A percentile compares a stretch with the other conserved stretches of the same genome.
Evolutionary conservation across 768 basidiomycete genomes (phyloP).

Genomic region (Tricholoma furcatifolium): DNA sequence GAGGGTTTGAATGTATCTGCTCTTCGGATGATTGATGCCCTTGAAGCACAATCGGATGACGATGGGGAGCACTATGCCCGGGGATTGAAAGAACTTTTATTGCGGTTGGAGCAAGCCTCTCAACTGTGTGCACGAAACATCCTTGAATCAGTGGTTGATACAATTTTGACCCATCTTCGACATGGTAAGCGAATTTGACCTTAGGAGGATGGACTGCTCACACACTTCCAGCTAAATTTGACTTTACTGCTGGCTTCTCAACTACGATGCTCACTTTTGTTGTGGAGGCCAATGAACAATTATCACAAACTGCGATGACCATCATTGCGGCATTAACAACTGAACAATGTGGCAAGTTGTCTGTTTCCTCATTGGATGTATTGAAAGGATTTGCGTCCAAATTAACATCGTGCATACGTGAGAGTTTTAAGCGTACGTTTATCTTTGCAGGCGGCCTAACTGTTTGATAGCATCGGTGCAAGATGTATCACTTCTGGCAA

Average conservation of each 20-base stretch:
- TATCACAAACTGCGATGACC: slow-evolving; percentile 61
- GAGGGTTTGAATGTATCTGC: slow-evolving; percentile 41
- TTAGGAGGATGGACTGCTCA: not conserved
- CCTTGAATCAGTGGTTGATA: slow-evolving; percentile 57
- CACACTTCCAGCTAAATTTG: slow-evolving; percentile 30
- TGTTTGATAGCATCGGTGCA: slow-evolving; percentile 59
- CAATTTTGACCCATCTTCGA: slow-evolving; percentile 48
- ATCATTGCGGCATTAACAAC: slow-evolving; percentile 68
- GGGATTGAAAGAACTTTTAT: slow-evolving; percentile 43
- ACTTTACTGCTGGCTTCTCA: slow-evolving; percentile 43
- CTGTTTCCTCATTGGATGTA: slow-evolving; percentile 49
- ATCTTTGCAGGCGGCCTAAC: slow-evolving; percentile 3
- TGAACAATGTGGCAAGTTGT: slow-evolving; percentile 53
- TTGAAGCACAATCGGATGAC: slow-evolving; percentile 41
- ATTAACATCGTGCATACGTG: slow-evolving; percentile 42
- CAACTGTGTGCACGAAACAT: slow-evolving; percentile 38
- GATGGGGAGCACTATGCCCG: slow-evolving; percentile 62
- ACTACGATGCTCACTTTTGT: slow-evolving; percentile 45
- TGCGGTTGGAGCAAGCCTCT: slow-evolving; percentile 32
- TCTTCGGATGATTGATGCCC: slow-evolving; percentile 52
- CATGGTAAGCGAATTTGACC: slow-evolving; percentile 37
- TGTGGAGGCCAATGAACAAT: slow-evolving; percentile 31
- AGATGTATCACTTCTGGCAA: slow-evolving; percentile 69
- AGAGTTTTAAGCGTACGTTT: slow-evolving; percentile 19
- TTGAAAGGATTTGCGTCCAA: slow-evolving; percentile 44